Conservation (phyloP, 352 stramenopile genomes). For the Phytophthora tubulina region DNA sequence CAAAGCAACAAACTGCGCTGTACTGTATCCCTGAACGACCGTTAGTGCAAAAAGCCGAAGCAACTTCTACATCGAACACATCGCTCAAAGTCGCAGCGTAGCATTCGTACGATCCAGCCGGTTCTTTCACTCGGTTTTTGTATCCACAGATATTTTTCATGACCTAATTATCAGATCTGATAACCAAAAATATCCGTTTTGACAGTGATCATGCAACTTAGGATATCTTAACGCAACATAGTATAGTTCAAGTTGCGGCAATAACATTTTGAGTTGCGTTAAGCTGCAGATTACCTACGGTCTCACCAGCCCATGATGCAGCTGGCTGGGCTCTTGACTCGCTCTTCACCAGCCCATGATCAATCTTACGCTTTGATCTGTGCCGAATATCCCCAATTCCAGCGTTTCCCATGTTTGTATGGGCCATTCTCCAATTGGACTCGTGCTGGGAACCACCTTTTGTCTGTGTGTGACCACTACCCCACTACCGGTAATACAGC, state of each 20-base stretch:
- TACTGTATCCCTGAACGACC: not conserved
- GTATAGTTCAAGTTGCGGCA: too few species aligned
- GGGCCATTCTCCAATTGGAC: constrained; percentile 41
- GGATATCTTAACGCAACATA: too few species aligned
- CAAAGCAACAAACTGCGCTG: not conserved
- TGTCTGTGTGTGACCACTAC: constrained; percentile 3
- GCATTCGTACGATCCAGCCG: constrained; percentile 27
- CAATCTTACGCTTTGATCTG: constrained; percentile 39
- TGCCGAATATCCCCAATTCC: constrained; percentile 37
- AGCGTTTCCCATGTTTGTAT: constrained; percentile 11
- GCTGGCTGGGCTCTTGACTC: constrained; percentile 26
- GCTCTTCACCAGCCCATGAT: constrained; percentile 33
- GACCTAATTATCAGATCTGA: constrained; percentile 11
- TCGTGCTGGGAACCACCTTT: constrained; percentile 13
- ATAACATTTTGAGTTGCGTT: not conserved
- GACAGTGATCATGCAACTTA: constrained; percentile 1
- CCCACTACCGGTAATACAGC: constrained; percentile 2
- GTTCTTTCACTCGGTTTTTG: constrained; percentile 9
- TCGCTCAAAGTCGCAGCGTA: constrained; percentile 15
- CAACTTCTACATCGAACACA: constrained; percentile 12
- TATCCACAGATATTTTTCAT: constrained; percentile 14
- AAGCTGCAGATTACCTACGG: not conserved
- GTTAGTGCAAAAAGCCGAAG: not conserved
- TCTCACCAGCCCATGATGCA: constrained; percentile 28
- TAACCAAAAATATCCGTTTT: not conserved